phyloP scores from a whole-genome alignment of 257 asterid genomes.

The Avicennia marina region DNA sequence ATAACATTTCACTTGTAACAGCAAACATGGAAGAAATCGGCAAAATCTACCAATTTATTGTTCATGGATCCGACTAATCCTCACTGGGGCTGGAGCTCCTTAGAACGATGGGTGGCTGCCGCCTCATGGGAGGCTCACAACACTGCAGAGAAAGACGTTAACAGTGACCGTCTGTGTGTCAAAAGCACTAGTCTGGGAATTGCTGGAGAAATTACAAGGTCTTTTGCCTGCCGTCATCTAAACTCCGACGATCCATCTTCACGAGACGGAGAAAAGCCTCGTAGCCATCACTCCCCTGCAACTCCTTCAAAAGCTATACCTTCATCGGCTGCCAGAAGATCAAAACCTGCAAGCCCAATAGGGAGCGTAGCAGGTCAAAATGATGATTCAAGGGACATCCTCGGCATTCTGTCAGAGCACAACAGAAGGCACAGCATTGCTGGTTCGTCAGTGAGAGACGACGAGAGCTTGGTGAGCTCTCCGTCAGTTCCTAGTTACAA shows the following conservation, averaged over 20 bases:
- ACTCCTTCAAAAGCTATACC: constrained; percentile 42
- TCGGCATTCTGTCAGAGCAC: constrained; percentile 58
- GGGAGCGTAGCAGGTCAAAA: constrained; percentile 52
- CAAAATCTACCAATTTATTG: constrained; percentile 58
- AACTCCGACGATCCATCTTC: constrained; percentile 59
- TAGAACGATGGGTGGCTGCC: constrained; percentile 91
- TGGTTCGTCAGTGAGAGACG: constrained; percentile 67
- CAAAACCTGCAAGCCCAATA: constrained; percentile 63
- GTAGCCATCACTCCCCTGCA: constrained; percentile 34
- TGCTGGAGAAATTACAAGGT: constrained; percentile 60
- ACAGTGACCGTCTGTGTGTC: constrained; percentile 32
- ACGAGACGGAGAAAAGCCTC: constrained; percentile 45
- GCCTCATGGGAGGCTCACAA: constrained; percentile 58
- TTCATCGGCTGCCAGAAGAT: constrained; percentile 37
- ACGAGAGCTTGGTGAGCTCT: constrained; percentile 79
- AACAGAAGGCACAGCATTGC: constrained; percentile 81
- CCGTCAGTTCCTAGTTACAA: constrained; percentile 79
- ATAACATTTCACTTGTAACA: constrained; percentile 30
- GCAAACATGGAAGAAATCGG: constrained; percentile 91
- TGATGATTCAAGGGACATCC: constrained; percentile 58
- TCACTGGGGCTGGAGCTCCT: constrained; percentile 99
- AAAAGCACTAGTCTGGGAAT: constrained; percentile 35
- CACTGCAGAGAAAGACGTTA: constrained; percentile 48
- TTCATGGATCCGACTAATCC: constrained; percentile 98
- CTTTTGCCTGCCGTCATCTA: constrained; percentile 85